Percentiles rank a stretch among this genome's conserved stretches.
Conservation (phyloP, 371 early-diverging fungal species). For the Mortierella sp. region DNA sequence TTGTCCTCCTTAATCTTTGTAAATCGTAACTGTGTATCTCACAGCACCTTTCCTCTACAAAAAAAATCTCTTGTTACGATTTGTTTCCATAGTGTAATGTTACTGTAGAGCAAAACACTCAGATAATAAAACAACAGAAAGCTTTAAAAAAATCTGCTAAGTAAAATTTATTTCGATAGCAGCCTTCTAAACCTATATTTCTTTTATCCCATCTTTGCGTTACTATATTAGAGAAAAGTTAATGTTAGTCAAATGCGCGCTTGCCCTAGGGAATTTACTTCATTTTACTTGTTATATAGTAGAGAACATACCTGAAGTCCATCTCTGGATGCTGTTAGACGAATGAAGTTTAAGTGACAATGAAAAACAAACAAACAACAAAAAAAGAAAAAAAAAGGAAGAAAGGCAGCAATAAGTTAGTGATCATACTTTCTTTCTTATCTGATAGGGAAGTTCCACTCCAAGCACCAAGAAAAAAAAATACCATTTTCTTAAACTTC, state of each 20-base stretch:
- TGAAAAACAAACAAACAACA: not conserved
- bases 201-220: constrained; percentile 49
- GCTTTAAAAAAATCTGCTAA: no score
- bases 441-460: no score
- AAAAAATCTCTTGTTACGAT: not conserved
- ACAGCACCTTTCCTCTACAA: not conserved
- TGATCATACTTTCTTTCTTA: not conserved
- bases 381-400: not conserved
- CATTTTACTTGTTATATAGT: not conserved
- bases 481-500: constrained; percentile 77
- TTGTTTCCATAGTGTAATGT: constrained; percentile 1
- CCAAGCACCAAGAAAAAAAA: not conserved
- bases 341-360: not conserved
- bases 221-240: constrained; percentile 14
- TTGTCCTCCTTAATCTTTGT: not conserved
- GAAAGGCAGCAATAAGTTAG: not conserved
- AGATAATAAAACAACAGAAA: no score
- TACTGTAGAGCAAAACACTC: no score
- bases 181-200: not conserved
- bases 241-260: not conserved
- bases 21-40: not conserved
- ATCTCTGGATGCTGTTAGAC: constrained; percentile 42
- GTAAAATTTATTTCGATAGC: not conserved
- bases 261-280: not conserved
- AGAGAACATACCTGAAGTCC: constrained; percentile 37